Evolutionary conservation across 2,329 filamentous ascomycete genomes (phyloP), one percentile per base, ranked within the genome.

Genomic region (Pestalotiopsis sp.): DNA sequence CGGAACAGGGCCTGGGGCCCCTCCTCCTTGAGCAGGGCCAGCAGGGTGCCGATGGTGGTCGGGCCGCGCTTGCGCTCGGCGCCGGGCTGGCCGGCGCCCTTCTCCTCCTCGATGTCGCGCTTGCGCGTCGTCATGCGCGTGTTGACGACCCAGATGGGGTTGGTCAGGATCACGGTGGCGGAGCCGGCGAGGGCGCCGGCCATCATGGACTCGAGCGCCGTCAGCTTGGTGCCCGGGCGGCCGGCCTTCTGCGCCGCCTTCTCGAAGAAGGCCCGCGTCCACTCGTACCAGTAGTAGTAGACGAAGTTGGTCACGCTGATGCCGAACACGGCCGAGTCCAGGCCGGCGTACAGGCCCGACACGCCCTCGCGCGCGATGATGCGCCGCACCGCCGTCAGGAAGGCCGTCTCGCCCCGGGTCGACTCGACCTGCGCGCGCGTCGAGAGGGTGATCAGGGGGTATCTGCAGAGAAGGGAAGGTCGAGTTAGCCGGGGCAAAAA

Each of bases 211-310:
- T 99, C 95, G 74, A 95, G 81, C 0, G 96, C 97, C 20, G 93
- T 96, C 79, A 99, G 91, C 80, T 94, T 95, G 82, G 90, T 92
- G 71, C 88, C 90, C 68, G 90, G 88, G 72, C 93, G 90, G 41
- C 92, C 93, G 67, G 92, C 86, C 75, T 89, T 91, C 68, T 87
- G 80, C 60, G 94, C 94, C 11, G 94, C 93, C 72, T 87, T 86
- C 80, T 93, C 94, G 83, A 98, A 98, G 79, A 92, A 92, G 64
- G 92, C 87, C 69, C 95, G 91, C 71, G 94, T 96, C 93, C 94
- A 99, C 84, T 99, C 96, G 82, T 98, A 99, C 95, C 93, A 99
- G 87, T 98, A 99, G 85, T 99, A 99, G 87, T 99, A 99, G 62
- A 99, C 95, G 80, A 99, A 99, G 86, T 99, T 99, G 76, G 96